Conservation (phyloP, 75 land plant species). For the Cryptomeria japonica region DNA sequence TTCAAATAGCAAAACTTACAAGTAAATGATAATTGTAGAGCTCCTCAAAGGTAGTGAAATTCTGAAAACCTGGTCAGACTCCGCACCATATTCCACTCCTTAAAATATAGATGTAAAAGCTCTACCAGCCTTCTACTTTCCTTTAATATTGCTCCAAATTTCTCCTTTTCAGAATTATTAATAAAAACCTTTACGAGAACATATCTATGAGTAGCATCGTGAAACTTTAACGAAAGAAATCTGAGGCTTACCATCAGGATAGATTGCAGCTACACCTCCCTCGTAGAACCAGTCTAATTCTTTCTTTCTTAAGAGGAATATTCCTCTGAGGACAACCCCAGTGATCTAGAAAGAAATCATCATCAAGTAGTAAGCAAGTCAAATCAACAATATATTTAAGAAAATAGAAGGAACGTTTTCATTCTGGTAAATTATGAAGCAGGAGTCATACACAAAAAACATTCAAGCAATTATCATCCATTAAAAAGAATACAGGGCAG, state of each 20-base stretch:
- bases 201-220: not conserved
- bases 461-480: not conserved
- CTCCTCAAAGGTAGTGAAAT: not conserved
- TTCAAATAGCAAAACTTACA: not conserved
- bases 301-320: slow-evolving; percentile 87
- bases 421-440: not conserved
- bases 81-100: not conserved
- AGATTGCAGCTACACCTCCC: slow-evolving; percentile 84
- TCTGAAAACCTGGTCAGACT: not conserved
- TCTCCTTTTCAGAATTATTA: not conserved
- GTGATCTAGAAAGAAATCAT: slow-evolving; percentile 33
- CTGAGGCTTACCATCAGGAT: slow-evolving; percentile 64
- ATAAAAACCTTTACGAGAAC: not conserved
- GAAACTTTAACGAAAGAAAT: not conserved
- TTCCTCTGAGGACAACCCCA: slow-evolving; percentile 90
- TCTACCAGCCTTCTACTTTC: not conserved
- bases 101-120: not conserved
- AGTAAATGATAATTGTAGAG: not conserved
- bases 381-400: not conserved
- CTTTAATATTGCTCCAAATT: not conserved
- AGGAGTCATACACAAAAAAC: not conserved
- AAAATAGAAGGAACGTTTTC: not conserved
- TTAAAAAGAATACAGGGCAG: not conserved
- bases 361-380: not conserved
- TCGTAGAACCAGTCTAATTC: slow-evolving; percentile 99